Base-by-base conservation (phyloP, 768 basidiomycete genomes). In the Tubosaeta brunneosetosa region DNA sequence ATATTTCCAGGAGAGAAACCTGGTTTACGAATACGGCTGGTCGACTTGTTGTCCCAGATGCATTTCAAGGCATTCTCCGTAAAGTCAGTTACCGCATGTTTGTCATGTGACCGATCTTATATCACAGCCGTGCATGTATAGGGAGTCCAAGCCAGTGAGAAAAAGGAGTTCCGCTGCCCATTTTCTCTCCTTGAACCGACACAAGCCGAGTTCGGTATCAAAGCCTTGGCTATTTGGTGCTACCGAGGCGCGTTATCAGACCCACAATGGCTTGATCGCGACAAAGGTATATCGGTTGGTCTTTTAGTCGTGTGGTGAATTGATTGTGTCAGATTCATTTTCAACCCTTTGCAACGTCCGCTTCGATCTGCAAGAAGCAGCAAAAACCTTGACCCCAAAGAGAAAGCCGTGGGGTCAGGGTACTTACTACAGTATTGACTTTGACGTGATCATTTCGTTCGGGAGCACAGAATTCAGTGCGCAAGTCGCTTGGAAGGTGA, bases 381-480 rank as follows among this genome's bases (percentile, higher is more conserved):
- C 51, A 1, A 46, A 47, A 16, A 25, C 51, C 1, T 29, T 59
- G 29, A 25, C 19, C 5, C 52, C 50, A 0, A 34, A 5, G 33
- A 48, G 12, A 9, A 61, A 43, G 17, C 0, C 37, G 12, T 38
- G 16, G 0, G 53, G 47, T 8, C 27, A 27, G 2, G 59, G 59
- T 2, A 10, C 29, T n/a, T 62, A 50, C 46, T 61, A 55, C 33
- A 0, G 4, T 1, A 32, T 61, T 6, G 4, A 2, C 8, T 1
- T 59, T 19, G 52, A 49, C 7, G 56, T 61, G 34, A 52, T 61
- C 16, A 44, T 58, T 17, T 49, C 49, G 14, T 61, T 62, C 8
- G 60, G 60, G 41, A 22, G 26, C 25, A 59, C 60, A 1, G 60
- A 62, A 85, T 51, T 37, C 33, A 50, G 34, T 12, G 50, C 50